Conservation (phyloP, 2,329 filamentous ascomycete genomes). For the Truncatella angustata region DNA sequence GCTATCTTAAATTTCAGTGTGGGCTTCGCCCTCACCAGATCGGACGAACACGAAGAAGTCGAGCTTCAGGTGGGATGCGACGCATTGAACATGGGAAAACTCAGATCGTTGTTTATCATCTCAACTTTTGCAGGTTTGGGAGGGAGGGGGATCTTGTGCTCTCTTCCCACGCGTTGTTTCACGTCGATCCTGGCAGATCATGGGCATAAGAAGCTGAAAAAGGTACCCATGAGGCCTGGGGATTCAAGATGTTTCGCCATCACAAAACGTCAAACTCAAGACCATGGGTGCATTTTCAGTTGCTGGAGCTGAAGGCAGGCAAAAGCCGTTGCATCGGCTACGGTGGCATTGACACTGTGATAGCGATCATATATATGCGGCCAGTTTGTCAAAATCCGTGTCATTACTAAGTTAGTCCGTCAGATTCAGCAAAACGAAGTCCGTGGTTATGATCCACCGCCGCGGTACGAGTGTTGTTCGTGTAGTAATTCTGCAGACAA, state of each 20-base stretch:
- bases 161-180: constrained; percentile 2
- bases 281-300: not conserved
- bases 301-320: too few relatives aligned
- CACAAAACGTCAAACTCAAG: not conserved
- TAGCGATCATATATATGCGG: too few relatives aligned
- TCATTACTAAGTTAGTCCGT: too few relatives aligned
- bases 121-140: not conserved
- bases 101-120: not conserved
- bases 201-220: not conserved
- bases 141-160: too few relatives aligned
- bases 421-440: too few relatives aligned
- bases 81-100: not conserved
- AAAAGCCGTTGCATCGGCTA: too few relatives aligned
- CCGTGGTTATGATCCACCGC: too few relatives aligned
- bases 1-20: not conserved
- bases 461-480: too few relatives aligned
- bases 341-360: too few relatives aligned
- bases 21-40: not conserved
- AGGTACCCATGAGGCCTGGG: not conserved
- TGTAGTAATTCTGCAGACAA: too few relatives aligned
- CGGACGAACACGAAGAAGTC: not conserved
- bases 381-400: too few relatives aligned
- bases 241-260: not conserved
- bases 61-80: not conserved
- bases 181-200: constrained; percentile 2